Evolutionary conservation across 2,329 filamentous ascomycete genomes (phyloP), one percentile per base, ranked within the genome.

Genomic region (Fusarium stilboides): DNA sequence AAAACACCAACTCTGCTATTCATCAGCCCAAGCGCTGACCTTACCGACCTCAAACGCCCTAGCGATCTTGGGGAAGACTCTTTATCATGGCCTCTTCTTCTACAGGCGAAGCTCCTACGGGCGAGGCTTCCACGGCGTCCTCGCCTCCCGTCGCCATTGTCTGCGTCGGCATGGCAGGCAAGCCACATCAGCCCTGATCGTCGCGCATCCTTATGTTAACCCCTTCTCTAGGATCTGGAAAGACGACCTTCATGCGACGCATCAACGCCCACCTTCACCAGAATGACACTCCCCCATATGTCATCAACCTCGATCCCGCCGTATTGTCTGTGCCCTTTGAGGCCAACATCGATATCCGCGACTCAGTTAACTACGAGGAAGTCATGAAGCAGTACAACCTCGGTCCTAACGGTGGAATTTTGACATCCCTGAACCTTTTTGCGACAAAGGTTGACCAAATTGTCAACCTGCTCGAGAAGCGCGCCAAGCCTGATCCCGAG

Each of bases 321-420:
- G 96, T 99, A 10, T 88, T 94, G 76, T 93, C 91, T 72, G 92
- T 98, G 8, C 96, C 97, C 5, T 99, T 98, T 77, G 95, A 97
- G 73, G 90, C 92, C 80, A 99, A 99, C 81, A 98, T 99, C 82
- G 96, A 99, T 81, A 99, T 99, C 74, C 94, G 97, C 76, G 96
- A 99, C 82, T 96, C 93, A 26, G 95, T 99, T 79, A 98, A 99
- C 87, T 99, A 99, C 85, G 96, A 97, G 80, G 95, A 99, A 81
- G 96, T 99, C 69, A 99, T 99, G 97, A 97, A 95, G 82, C 94
- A 98, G 82, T 98, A 98, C 81, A 98, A 98, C 77, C 88, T 99
- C 1, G 96, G 96, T 0, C 96, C 96, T 10, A 99, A 99, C 83
- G 96, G 96, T 53, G 97, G 94, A 46, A 99, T 99, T 76, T 84